Evolutionary conservation across 1,139 yeast genomes (phyloP), one percentile per base, ranked within the genome.

Genomic region (Yamadazyma taylorii): DNA sequence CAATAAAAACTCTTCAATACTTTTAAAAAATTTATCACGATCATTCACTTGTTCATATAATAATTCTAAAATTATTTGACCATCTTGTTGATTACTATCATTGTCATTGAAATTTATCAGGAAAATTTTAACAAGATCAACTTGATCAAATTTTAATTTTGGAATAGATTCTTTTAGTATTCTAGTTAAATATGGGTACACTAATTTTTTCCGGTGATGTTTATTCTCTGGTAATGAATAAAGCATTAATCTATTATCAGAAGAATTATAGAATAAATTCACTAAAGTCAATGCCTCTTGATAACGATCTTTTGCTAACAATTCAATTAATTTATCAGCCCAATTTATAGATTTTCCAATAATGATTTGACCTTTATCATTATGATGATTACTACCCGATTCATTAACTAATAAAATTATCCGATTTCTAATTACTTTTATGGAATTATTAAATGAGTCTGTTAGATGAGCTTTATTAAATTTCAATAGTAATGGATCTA

Each of bases 301-400:
- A 40, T 80, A 83, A 24, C 72, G 60, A 1, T 75, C 76, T 5
- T 58, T 48, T 8, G 75, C 63, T 43, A 86, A 63, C 11, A 78
- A 56, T 11, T 63, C 71, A 39, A 70, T 61, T 12, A 81, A 55
- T 16, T 75, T 63, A 50, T 85, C 94, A 0, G 89, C 88, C 96
- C 96, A 87, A 47, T 76, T 81, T 4, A 80, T 66, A 11, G 80
- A 59, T 12, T 79, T 64, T 0, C 90, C 94, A 11, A 80, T 67
- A 5, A 61, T 42, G 64, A 38, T 14, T 37, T 29, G 21, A n/a
- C 11, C 24, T 17, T 12, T 29, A 12, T 29, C 24, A 9, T 17
- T 11, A 29, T 19, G 21, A 12, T 9, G 15, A 13, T n/a, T 16
- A 7, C 22, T 28, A 13, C 30, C 28, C 11, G 37, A 32, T 1